Evolutionary conservation across 208 protist species (phyloP), one percentile per base, ranked within the genome.

Genomic region (Acanthamoeba triangularis): DNA sequence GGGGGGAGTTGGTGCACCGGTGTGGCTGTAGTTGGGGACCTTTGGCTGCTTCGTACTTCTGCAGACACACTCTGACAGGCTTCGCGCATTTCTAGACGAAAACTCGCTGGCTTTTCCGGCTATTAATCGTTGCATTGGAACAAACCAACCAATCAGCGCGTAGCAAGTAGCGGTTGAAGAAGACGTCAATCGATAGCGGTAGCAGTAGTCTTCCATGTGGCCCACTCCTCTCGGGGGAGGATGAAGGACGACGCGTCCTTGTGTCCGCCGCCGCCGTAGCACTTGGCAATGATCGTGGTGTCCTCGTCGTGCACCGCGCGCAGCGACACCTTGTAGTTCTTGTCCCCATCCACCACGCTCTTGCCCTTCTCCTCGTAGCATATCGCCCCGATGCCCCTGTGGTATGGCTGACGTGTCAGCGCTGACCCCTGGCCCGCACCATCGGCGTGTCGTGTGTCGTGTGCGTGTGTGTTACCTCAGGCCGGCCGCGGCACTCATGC

Each of bases 311-410:
- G 13, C 11, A 85, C 25, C 20, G 76, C 16, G 2, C 76, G 76
- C 20, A 85, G 47, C 25, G 44, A 59, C 28, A 85, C 76, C 47
- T 85, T 85, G 47, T 85, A 85, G 44, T 33, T 52, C 28, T 44
- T 85, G 25, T 85, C 76, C 20, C 28, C 76, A 85, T 85, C 76
- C 30, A 59, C 47, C 76, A 85, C 54, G 54, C 54, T 23, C 54
- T 61, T 85, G 44, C 44, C 76, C 30, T 20, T 28, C 47, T 85
- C 76, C 47, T 85, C 76, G 30, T 85, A 85, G 47, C 44, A 47
- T 16, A 85, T n/a, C 8, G 76, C 76, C 28, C 44, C 76, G 18
- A 85, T 85, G 13, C 76, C 76, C 44, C 76, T 85, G 37, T 41
- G 2, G 3, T 41, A 41, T 3, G 37, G 37, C 37, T 41, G 37